Evolutionary conservation across 2,329 filamentous ascomycete species (phyloP), one percentile per base, ranked within the genome.

Genomic region (Aspergillus clavatus): DNA sequence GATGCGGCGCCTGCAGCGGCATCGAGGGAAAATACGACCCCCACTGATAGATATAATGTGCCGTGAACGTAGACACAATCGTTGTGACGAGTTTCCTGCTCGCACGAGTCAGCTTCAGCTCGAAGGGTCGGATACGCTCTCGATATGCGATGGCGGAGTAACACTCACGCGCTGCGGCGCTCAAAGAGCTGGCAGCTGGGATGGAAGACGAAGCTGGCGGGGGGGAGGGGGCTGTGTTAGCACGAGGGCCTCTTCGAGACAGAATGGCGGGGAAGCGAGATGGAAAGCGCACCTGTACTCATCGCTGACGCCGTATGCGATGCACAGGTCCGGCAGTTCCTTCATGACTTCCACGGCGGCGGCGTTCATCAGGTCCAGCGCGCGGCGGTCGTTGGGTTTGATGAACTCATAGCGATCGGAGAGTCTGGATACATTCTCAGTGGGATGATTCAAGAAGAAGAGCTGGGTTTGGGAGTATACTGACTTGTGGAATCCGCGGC

Each of bases 301-400:
- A 62, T 98, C 93, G 66, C 89, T 96, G 54, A 95, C 83, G 1
- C 93, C 93, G 58, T 97, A 98, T 0, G 86, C 90, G 50, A 97
- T 79, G 5, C 84, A 82, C 53, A 96, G 82, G 59, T 97, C 91
- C 3, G 89, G 83, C 19, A 97, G 71, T 40, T 94, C 87, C 51
- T 79, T 80, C 71, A 96, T 81, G 38, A 96, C 88, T 5, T 85
- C 84, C 48, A 82, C 80, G n/a, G 93, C 93, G 2, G 89, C 89
- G 1, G 82, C 82, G 61, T 98, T 98, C 91, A 98, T 97, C 54
- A 98, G 82, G 66, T 94, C 81, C 10, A 97, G 72, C 0, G 90
- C 93, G 53, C 87, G 80, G 31, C 78, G 77, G 67, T 98, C 93
- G 69, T 97, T 98, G 29, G 93, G 93, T 70, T 97, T 98, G 57